Evolutionary conservation across 202 grass and related monocot species (phyloP).

Genomic region (Bolboschoenoplectus hybrid): DNA sequence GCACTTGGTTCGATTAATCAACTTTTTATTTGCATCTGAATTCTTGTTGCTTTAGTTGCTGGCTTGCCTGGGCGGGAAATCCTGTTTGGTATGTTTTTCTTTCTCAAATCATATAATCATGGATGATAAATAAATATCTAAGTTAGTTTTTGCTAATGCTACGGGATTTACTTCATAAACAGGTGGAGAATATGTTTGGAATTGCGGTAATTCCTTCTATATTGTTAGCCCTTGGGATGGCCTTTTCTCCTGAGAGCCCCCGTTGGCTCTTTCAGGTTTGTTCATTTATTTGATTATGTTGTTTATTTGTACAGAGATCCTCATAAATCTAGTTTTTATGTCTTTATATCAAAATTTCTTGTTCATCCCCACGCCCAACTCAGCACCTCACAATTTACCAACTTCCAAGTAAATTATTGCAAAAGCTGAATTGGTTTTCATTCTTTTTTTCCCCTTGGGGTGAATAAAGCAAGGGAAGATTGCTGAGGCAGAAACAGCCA

Average conservation of each 20-base stretch:
- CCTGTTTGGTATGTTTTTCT: constrained; percentile 72
- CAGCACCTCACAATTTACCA: no score
- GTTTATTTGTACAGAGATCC: no score
- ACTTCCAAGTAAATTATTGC: not conserved
- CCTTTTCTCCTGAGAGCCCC: constrained; percentile 91
- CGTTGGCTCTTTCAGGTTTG: constrained; percentile 97
- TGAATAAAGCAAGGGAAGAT: constrained; percentile 85
- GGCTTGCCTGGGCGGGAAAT: constrained; percentile 89
- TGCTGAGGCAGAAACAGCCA: constrained; percentile 85
- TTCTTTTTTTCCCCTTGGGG: constrained; percentile 19
- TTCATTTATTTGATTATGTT: not conserved
- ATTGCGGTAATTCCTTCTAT: constrained; percentile 81
- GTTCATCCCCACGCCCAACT: no score
- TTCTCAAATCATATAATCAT: not conserved
- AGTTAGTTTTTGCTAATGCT: constrained; percentile 22
- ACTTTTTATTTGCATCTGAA: constrained; percentile 98
- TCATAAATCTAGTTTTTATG: no score
- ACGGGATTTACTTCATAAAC: constrained; percentile 40
- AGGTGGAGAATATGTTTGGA: constrained; percentile 99
- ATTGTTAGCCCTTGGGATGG: constrained; percentile 85
- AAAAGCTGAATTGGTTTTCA: not conserved
- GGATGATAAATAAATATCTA: not conserved
- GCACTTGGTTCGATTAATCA: constrained; percentile 94
- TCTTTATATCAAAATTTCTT: no score
- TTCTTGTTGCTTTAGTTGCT: constrained; percentile 89